phyloP scores from a whole-genome alignment of 2,329 filamentous ascomycete species.

The Macrophomina tecta region DNA sequence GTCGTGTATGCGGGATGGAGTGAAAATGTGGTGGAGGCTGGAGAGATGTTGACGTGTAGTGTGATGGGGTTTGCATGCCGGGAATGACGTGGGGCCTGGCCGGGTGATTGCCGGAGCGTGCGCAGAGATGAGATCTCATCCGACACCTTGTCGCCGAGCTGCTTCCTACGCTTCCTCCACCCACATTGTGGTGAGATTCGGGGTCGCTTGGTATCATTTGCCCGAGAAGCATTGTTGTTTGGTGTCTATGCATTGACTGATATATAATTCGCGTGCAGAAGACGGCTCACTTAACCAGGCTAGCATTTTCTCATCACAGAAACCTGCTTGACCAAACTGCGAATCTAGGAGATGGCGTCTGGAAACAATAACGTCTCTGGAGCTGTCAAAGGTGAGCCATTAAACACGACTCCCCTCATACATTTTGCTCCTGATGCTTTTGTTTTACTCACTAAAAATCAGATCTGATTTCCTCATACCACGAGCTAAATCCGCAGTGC shows the following conservation, averaged over 20 bases:
- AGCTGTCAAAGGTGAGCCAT: conserved; percentile 44
- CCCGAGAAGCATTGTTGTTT: too few relatives aligned
- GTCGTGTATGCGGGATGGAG: too few relatives aligned
- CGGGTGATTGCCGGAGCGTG: neutral
- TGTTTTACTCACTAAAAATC: conserved; percentile 25
- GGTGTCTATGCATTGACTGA: too few relatives aligned
- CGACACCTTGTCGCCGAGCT: neutral
- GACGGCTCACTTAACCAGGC: too few relatives aligned
- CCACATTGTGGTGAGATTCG: too few relatives aligned
- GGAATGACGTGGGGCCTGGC: neutral
- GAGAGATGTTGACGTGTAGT: conserved; percentile 7
- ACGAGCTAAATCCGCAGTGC: conserved; percentile 69
- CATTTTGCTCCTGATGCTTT: conserved; percentile 20
- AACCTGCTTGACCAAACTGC: too few relatives aligned
- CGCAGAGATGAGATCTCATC: neutral
- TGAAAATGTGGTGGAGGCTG: neutral
- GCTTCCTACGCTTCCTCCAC: neutral
- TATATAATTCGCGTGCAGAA: neutral
- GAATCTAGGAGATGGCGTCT: neutral
- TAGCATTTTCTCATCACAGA: too few relatives aligned
- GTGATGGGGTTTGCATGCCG: conserved; percentile 1
- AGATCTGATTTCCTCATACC: conserved; percentile 71
- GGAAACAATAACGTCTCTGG: conserved; percentile 28
- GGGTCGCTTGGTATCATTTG: too few relatives aligned
- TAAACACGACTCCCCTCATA: neutral